phyloP scores from a whole-genome alignment of 257 asterid species.

The Solanum pinnatisectum region DNA sequence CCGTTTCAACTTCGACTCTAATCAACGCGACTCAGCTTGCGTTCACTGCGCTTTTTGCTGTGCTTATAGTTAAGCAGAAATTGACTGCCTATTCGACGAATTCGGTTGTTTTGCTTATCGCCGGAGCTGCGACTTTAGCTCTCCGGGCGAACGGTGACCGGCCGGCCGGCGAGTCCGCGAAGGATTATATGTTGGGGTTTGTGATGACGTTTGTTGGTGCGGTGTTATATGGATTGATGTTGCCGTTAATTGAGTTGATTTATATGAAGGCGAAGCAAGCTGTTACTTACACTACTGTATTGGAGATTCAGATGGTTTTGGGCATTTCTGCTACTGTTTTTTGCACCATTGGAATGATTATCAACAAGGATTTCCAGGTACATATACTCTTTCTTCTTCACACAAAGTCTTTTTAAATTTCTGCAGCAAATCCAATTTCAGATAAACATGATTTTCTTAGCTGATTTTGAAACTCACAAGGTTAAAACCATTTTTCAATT shows the following conservation, averaged over 20 bases:
- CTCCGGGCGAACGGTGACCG: conserved; percentile 2
- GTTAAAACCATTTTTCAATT: not conserved
- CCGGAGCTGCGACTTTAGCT: conserved; percentile 17
- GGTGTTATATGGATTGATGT: conserved; percentile 13
- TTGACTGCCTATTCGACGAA: conserved; percentile 12
- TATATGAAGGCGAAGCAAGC: conserved; percentile 8
- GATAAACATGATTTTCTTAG: not conserved
- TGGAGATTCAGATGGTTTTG: conserved; percentile 20
- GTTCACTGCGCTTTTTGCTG: conserved; percentile 19
- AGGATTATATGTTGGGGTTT: conserved; percentile 15
- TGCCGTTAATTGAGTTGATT: conserved; percentile 18
- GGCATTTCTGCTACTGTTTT: conserved; percentile 10
- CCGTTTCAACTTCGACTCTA: conserved; percentile 15
- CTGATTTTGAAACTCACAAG: not conserved
- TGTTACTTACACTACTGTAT: conserved; percentile 13
- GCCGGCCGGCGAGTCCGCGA: conserved; percentile 9
- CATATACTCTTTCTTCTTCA: not conserved
- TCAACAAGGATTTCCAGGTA: conserved; percentile 24
- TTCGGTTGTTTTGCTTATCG: conserved; percentile 8
- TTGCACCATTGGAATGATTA: conserved; percentile 18
- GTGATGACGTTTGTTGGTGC: conserved; percentile 15
- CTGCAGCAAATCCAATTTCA: not conserved
- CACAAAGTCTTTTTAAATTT: not conserved
- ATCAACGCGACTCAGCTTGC: conserved; percentile 13
- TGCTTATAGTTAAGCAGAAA: conserved; percentile 6